phyloP scores from a whole-genome alignment of 139 green algal genomes.

The Raphidocelis subcapitata region DNA sequence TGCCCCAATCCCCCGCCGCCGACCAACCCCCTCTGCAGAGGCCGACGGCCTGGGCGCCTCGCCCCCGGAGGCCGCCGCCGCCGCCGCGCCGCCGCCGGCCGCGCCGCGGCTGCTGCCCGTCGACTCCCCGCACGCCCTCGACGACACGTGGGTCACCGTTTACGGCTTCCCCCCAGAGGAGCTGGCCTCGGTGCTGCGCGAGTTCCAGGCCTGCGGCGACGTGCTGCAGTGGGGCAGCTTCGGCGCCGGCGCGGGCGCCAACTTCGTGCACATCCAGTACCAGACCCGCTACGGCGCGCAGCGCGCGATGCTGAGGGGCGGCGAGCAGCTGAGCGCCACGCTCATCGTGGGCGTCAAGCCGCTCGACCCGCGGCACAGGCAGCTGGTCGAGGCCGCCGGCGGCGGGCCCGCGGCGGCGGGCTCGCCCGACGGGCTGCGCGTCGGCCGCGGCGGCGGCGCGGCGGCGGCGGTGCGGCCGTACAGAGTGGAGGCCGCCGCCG shows the following conservation, averaged over 20 bases:
- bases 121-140: conserved; percentile 24
- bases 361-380: conserved; percentile 37
- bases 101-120: conserved; percentile 11
- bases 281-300: conserved; percentile 59
- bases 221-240: conserved; percentile 57
- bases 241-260: conserved; percentile 33
- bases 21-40: too few relatives aligned
- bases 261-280: conserved; percentile 61
- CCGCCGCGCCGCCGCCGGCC: conserved; percentile 1
- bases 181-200: conserved; percentile 37
- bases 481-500: conserved; percentile 29
- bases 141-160: conserved; percentile 61
- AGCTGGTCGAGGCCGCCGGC: conserved; percentile 8
- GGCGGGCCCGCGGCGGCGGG: neutral
- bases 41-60: neutral
- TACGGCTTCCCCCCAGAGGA: conserved; percentile 52
- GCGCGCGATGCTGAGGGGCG: conserved; percentile 44
- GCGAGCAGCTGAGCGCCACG: conserved; percentile 37
- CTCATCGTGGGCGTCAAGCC: conserved; percentile 64
- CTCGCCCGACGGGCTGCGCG: conserved; percentile 12
- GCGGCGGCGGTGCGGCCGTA: conserved; percentile 41
- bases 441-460: conserved; percentile 5
- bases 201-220: conserved; percentile 58
- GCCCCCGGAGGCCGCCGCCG: conserved; percentile 5
- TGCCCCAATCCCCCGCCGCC: too few relatives aligned